Conservation (phyloP, 169 alveolate genomes). For the Plasmodium coatneyi region DNA sequence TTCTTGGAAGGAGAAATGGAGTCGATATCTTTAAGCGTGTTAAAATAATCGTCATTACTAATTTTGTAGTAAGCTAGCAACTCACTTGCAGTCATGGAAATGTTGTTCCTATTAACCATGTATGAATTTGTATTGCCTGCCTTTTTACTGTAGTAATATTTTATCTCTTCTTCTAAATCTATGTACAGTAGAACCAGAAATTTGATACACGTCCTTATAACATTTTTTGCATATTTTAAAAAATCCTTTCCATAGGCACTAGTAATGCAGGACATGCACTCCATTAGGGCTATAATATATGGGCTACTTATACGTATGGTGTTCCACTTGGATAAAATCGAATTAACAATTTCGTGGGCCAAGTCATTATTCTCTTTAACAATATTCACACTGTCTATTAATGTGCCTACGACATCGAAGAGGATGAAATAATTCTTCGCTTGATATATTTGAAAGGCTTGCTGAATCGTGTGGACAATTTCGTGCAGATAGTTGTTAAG, state of each 20-base stretch:
- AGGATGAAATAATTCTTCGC: conserved; percentile 85
- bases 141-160: conserved; percentile 60
- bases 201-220: conserved; percentile 71
- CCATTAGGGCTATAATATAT: conserved; percentile 70
- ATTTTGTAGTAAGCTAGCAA: conserved; percentile 60
- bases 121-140: conserved; percentile 23
- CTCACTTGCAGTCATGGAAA: conserved; percentile 67
- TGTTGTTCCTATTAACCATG: conserved; percentile 53
- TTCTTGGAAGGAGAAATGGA: conserved; percentile 65
- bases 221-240: conserved; percentile 72
- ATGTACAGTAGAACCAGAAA: conserved; percentile 64
- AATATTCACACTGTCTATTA: conserved; percentile 81
- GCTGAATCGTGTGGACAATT: conserved; percentile 81
- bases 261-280: conserved; percentile 74
- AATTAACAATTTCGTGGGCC: conserved; percentile 69
- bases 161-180: conserved; percentile 74
- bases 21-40: conserved; percentile 52
- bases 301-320: conserved; percentile 68
- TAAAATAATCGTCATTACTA: conserved; percentile 60
- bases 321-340: conserved; percentile 52
- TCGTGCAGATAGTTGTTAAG: conserved; percentile 83
- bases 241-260: conserved; percentile 75
- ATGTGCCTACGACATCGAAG: conserved; percentile 88
- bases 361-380: conserved; percentile 65
- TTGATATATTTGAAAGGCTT: conserved; percentile 87